phyloP scores from a whole-genome alignment of 768 basidiomycete species.

The Kwoniella europaea region DNA sequence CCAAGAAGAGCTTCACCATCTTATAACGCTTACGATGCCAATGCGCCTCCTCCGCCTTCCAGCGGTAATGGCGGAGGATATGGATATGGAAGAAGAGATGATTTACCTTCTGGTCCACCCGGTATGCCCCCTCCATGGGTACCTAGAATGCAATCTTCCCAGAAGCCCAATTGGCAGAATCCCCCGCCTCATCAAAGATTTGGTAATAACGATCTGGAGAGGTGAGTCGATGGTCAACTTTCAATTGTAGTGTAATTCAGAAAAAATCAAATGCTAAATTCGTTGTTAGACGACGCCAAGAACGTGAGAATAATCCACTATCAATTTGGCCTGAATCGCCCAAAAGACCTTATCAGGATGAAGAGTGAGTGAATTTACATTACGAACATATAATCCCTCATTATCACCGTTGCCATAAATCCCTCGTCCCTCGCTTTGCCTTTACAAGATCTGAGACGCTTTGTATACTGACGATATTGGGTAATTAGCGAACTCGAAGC shows the following conservation, averaged over 20 bases:
- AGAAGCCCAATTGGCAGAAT: constrained; percentile 24
- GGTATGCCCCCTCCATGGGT: constrained; percentile 25
- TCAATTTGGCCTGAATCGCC: constrained; percentile 56
- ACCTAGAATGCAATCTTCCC: constrained; percentile 9
- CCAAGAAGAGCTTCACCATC: constrained; percentile 29
- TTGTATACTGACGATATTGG: background rate
- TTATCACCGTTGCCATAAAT: too few species aligned
- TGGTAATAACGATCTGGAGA: constrained; percentile 37
- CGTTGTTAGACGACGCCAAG: constrained; percentile 43
- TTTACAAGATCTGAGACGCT: background rate
- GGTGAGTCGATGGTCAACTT: constrained; percentile 24
- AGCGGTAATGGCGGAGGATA: constrained; percentile 11
- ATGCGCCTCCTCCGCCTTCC: background rate
- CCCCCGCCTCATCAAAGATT: constrained; percentile 24
- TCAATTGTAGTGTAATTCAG: too few species aligned
- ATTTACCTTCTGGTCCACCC: constrained; percentile 13
- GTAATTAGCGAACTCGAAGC: constrained; percentile 41
- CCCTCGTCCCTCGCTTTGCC: background rate
- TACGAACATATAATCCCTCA: too few species aligned
- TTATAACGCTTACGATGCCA: constrained; percentile 26
- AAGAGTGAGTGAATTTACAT: constrained; percentile 40
- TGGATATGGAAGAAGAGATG: constrained; percentile 32
- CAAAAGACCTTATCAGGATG: constrained; percentile 49
- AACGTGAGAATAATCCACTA: constrained; percentile 51
- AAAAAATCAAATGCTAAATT: background rate